Percentiles rank a stretch among this genome's conserved stretches.
These are phyloP conservation scores for Suillus luteus DNA, from an alignment of 768 basidiomycete genomes.

Conservation along the genomic window DNA sequence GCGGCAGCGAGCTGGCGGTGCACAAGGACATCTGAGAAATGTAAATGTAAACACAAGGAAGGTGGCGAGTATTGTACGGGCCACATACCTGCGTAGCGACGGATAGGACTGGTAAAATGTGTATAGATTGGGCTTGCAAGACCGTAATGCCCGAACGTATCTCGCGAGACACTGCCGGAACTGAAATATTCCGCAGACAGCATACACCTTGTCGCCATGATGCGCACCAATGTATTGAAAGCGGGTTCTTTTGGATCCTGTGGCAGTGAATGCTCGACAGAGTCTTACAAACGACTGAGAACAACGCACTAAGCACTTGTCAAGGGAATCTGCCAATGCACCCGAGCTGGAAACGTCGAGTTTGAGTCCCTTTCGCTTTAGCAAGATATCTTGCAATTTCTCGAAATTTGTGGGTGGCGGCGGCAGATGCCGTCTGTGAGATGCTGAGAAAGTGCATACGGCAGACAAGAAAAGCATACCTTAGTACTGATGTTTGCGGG, in stretches of 20 bases:
- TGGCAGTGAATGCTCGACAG: slow-evolving; percentile 7
- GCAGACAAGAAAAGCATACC: slow-evolving; percentile 43
- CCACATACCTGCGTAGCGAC: slow-evolving; percentile 84
- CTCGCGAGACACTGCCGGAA: slow-evolving; percentile 88
- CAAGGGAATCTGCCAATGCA: slow-evolving; percentile 84
- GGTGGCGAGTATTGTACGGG: neutral
- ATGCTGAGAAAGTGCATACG: neutral
- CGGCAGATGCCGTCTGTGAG: slow-evolving; percentile 77
- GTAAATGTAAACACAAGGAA: neutral
- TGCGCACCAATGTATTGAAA: slow-evolving; percentile 96
- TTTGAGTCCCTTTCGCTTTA: slow-evolving; percentile 79
- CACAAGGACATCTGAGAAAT: slow-evolving; percentile 74
- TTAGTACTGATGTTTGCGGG: slow-evolving; percentile 92
- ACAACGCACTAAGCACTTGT: slow-evolving; percentile 75
- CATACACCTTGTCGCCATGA: slow-evolving; percentile 99
- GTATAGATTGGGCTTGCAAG: slow-evolving; percentile 98
- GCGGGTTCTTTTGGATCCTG: slow-evolving; percentile 84
- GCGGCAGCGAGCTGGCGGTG: slow-evolving; percentile 93
- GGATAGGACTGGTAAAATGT: slow-evolving; percentile 97
- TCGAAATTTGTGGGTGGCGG: slow-evolving; percentile 95
- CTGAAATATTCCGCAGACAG: slow-evolving; percentile 97
- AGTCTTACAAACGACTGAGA: slow-evolving; percentile 7
- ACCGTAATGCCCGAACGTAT: slow-evolving; percentile 96
- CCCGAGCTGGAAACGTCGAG: slow-evolving; percentile 92
- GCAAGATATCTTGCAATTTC: slow-evolving; percentile 88